Percentiles rank a stretch among this genome's conserved stretches.
Evolutionary conservation across 2,329 filamentous ascomycete genomes (phyloP).

Genomic region (Pezicula radicicola): DNA sequence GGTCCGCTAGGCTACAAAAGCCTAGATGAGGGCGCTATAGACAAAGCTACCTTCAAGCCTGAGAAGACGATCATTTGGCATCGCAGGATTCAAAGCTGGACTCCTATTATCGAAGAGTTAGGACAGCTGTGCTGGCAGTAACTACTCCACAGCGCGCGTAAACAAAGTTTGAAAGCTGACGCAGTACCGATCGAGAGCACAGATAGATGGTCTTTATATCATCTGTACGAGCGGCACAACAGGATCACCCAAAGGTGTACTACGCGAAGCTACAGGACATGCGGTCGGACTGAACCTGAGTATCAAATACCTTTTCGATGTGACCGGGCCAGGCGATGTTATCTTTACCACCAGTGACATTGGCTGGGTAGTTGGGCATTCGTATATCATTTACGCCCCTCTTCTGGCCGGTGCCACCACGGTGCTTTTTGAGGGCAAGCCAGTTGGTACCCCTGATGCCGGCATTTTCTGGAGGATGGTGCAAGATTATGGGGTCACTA

Average conservation of each 20-base stretch:
- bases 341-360: constrained; percentile 73
- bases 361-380: constrained; percentile 86
- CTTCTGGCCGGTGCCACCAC: constrained; percentile 83
- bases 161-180: constrained; percentile 64
- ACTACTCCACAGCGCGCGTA: constrained; percentile 67
- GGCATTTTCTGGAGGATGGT: constrained; percentile 86
- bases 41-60: constrained; percentile 68
- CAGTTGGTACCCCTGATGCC: constrained; percentile 82
- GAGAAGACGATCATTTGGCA: constrained; percentile 78
- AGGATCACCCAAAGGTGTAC: constrained; percentile 77
- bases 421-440: constrained; percentile 91
- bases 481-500: constrained; percentile 80
- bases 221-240: constrained; percentile 88
- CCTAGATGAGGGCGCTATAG: constrained; percentile 71
- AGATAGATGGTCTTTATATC: constrained; percentile 77
- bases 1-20: constrained; percentile 72
- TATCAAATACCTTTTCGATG: constrained; percentile 78
- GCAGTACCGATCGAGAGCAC: constrained; percentile 77
- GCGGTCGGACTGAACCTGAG: constrained; percentile 81
- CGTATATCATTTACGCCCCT: constrained; percentile 86
- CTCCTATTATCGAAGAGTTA: constrained; percentile 58
- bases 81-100: constrained; percentile 72
- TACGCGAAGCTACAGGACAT: constrained; percentile 81
- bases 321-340: constrained; percentile 81
- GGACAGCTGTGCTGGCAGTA: constrained; percentile 80